A percentile compares a stretch with the other conserved stretches of the same genome.
Evolutionary conservation across 805 yeast genomes (phyloP).

Genomic region (Lachancea quebecensis): DNA sequence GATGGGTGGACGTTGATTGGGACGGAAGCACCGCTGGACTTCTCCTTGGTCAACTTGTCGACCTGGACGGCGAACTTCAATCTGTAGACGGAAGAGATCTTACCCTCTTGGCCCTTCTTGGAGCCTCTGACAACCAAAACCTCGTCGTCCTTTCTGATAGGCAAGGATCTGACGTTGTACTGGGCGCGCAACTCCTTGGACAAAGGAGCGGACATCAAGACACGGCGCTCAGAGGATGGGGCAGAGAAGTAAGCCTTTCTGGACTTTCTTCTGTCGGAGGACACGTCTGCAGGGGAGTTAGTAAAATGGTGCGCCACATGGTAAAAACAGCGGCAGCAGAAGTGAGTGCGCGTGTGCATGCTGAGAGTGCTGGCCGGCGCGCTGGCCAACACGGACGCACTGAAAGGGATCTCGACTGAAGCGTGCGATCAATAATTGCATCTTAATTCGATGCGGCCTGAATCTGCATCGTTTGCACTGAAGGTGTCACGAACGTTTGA

Average conservation of each 20-base stretch:
- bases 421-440: too few species aligned
- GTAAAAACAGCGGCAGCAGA: neutral
- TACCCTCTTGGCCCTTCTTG: slow-evolving; percentile 99
- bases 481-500: too few species aligned
- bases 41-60: slow-evolving; percentile 95
- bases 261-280: slow-evolving; percentile 98
- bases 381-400: neutral
- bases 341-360: neutral
- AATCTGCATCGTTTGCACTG: too few species aligned
- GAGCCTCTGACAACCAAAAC: slow-evolving; percentile 97
- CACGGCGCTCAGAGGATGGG: slow-evolving; percentile 93
- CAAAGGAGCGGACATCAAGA: slow-evolving; percentile 94
- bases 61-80: slow-evolving; percentile 94
- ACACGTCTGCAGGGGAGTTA: slow-evolving; percentile 67
- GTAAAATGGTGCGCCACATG: slow-evolving; percentile 13
- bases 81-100: slow-evolving; percentile 97
- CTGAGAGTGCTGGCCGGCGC: neutral
- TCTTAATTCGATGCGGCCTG: too few species aligned
- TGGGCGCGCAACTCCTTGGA: slow-evolving; percentile 98
- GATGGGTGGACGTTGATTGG: slow-evolving; percentile 98
- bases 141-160: slow-evolving; percentile 97
- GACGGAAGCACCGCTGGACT: slow-evolving; percentile 95
- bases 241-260: slow-evolving; percentile 99
- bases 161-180: slow-evolving; percentile 92
- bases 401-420: too few species aligned